phyloP scores from a whole-genome alignment of 1,139 yeast genomes.

The Kazachstania sp. region DNA sequence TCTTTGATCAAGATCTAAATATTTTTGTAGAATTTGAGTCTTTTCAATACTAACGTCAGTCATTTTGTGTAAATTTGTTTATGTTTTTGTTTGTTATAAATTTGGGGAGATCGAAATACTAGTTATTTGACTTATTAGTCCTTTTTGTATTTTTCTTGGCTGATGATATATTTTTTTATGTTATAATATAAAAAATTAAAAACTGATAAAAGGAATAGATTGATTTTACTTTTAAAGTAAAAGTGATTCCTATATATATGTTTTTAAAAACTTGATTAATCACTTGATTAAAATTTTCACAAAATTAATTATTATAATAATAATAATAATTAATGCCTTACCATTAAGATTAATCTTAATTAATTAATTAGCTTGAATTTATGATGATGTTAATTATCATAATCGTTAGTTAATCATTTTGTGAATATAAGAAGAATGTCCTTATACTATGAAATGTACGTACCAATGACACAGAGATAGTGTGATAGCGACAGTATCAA shows the following conservation, averaged over 20 bases:
- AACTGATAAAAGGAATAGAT: neutral
- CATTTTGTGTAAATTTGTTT: slow-evolving; percentile 22
- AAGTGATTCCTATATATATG: neutral
- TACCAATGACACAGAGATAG: too few relatives aligned
- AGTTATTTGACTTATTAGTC: neutral
- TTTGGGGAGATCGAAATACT: neutral
- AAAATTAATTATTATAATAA: too few relatives aligned
- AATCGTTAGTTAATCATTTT: too few relatives aligned
- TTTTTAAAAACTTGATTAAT: neutral
- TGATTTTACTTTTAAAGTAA: neutral
- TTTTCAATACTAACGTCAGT: slow-evolving; percentile 49
- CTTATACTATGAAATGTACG: too few relatives aligned
- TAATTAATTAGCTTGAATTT: too few relatives aligned
- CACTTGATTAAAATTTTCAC: too few relatives aligned
- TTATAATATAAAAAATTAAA: neutral
- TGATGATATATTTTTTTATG: neutral
- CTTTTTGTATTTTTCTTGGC: neutral
- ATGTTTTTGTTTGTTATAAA: neutral
- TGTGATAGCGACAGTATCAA: too few relatives aligned
- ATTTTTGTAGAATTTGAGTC: slow-evolving; percentile 71
- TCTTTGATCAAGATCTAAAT: slow-evolving; percentile 73
- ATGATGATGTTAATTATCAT: too few relatives aligned
- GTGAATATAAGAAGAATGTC: too few relatives aligned
- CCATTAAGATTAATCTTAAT: too few relatives aligned
- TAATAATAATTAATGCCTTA: too few relatives aligned